Evolutionary conservation across 768 basidiomycete genomes (phyloP).

Genomic region (Lactarius deliciosus): DNA sequence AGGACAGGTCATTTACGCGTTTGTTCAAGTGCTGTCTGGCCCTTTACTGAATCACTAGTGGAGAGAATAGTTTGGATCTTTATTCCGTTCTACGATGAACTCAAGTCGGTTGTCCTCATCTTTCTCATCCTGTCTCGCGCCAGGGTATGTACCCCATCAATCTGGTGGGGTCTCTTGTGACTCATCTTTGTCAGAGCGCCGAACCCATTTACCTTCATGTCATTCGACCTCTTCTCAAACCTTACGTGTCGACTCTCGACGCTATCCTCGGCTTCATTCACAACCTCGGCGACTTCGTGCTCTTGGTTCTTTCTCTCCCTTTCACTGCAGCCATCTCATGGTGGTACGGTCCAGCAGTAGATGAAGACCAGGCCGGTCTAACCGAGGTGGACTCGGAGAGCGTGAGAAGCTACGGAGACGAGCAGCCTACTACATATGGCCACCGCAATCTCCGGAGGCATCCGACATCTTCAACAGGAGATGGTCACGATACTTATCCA

Average conservation of each 20-base stretch:
- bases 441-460: not conserved
- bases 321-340: slow-evolving; percentile 38
- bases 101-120: slow-evolving; percentile 70
- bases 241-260: slow-evolving; percentile 68
- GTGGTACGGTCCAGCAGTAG: slow-evolving; percentile 33
- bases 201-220: slow-evolving; percentile 83
- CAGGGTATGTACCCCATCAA: slow-evolving; percentile 43
- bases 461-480: slow-evolving; percentile 2
- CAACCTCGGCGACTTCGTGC: slow-evolving; percentile 61
- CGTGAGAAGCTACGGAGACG: slow-evolving; percentile 22
- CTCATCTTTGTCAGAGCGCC: slow-evolving; percentile 55
- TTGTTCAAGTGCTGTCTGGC: slow-evolving; percentile 63
- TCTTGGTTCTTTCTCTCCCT: slow-evolving; percentile 46
- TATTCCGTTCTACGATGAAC: slow-evolving; percentile 81
- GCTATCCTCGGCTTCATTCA: slow-evolving; percentile 57
- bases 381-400: slow-evolving; percentile 29
- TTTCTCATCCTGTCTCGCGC: slow-evolving; percentile 78
- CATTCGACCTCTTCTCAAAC: slow-evolving; percentile 74
- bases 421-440: slow-evolving; percentile 13
- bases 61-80: slow-evolving; percentile 68
- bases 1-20: slow-evolving; percentile 26
- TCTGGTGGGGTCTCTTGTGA: slow-evolving; percentile 3
- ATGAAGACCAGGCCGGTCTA: slow-evolving; percentile 23
- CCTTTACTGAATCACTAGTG: slow-evolving; percentile 61
- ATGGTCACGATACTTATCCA: slow-evolving; percentile 6